Conservation (phyloP, 2,329 filamentous ascomycete species). For the Plectosphaerella cucumerina region DNA sequence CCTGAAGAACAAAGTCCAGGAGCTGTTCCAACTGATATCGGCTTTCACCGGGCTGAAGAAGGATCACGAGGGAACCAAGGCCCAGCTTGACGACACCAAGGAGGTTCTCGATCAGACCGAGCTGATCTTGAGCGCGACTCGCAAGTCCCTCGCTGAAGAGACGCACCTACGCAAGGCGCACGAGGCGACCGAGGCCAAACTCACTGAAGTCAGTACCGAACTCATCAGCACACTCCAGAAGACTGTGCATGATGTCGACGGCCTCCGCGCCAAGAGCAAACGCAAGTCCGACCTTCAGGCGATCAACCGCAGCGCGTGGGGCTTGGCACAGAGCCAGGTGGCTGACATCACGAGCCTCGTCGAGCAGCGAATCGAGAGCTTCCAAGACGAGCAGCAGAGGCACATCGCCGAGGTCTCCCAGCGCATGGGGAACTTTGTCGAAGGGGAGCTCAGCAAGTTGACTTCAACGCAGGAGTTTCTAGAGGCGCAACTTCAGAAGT, state of each 20-base stretch:
- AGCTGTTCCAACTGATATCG: conserved; percentile 80
- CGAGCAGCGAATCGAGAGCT: conserved; percentile 68
- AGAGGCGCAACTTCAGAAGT: conserved; percentile 62
- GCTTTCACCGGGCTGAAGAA: conserved; percentile 86
- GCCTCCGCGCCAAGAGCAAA: conserved; percentile 80
- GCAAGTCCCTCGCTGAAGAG: conserved; percentile 74
- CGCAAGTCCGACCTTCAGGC: conserved; percentile 80
- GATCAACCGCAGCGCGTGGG: conserved; percentile 76
- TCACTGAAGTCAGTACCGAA: conserved; percentile 68
- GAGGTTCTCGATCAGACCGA: conserved; percentile 84
- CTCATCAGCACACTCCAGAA: conserved; percentile 74
- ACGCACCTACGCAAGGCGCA: conserved; percentile 77
- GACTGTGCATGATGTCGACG: conserved; percentile 76
- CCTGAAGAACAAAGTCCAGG: conserved; percentile 88
- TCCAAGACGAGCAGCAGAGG: conserved; percentile 68
- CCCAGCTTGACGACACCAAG: conserved; percentile 73
- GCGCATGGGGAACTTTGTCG: conserved; percentile 74
- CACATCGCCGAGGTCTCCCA: conserved; percentile 64
- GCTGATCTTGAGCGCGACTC: conserved; percentile 72
- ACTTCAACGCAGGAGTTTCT: conserved; percentile 67
- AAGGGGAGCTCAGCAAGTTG: conserved; percentile 68
- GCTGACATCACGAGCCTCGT: conserved; percentile 71
- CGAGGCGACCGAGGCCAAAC: conserved; percentile 74
- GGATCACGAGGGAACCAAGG: conserved; percentile 75
- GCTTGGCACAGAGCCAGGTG: conserved; percentile 70